phyloP scores from a whole-genome alignment of 805 yeast species.

The Candida maesae region DNA sequence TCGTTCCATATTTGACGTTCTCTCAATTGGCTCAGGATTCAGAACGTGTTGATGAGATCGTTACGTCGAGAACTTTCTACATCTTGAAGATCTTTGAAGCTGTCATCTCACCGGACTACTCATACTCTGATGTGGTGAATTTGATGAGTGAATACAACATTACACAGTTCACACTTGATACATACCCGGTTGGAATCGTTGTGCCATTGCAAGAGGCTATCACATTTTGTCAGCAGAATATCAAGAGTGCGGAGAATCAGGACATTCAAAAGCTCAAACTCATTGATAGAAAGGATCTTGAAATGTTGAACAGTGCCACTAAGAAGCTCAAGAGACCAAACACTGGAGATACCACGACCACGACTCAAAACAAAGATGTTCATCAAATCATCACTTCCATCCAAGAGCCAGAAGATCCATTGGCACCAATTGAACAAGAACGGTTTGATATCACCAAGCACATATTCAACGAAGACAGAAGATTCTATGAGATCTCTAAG shows the following conservation, averaged over 20 bases:
- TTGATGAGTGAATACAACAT: conserved; percentile 59
- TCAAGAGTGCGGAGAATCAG: conserved; percentile 47
- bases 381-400: conserved; percentile 37
- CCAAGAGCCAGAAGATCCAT: conserved; percentile 41
- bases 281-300: conserved; percentile 66
- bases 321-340: not conserved
- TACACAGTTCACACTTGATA: conserved; percentile 48
- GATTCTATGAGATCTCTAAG: conserved; percentile 73
- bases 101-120: conserved; percentile 49
- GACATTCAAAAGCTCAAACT: conserved; percentile 43
- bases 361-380: conserved; percentile 35
- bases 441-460: conserved; percentile 62
- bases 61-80: conserved; percentile 65
- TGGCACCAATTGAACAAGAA: conserved; percentile 67
- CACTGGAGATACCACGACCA: not conserved
- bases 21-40: conserved; percentile 64
- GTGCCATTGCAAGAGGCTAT: conserved; percentile 65
- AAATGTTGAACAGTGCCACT: conserved; percentile 16
- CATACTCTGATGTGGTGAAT: conserved; percentile 52
- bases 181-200: conserved; percentile 70
- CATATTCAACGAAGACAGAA: conserved; percentile 72
- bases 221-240: conserved; percentile 48
- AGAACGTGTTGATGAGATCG: conserved; percentile 50
- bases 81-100: conserved; percentile 60
- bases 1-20: conserved; percentile 56